Percentiles rank a stretch among this genome's conserved stretches.
phyloP scores from a whole-genome alignment of 257 asterid genomes.

The Solanum sparsipilum region DNA sequence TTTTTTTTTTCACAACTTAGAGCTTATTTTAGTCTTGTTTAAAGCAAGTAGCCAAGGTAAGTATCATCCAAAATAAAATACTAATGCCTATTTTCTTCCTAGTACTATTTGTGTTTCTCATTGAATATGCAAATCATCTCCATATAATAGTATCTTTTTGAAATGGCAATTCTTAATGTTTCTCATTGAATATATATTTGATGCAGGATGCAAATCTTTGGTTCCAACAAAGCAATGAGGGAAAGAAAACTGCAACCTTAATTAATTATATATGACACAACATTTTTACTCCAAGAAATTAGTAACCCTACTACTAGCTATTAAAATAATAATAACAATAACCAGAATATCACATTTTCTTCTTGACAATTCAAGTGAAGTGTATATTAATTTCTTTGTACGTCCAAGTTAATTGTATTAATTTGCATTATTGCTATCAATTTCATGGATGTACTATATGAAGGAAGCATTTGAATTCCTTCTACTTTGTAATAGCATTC shows the following conservation, averaged over 20 bases:
- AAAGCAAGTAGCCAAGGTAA: neutral
- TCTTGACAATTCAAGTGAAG: neutral
- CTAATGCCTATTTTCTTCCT: neutral
- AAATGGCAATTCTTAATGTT: neutral
- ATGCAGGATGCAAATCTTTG: neutral
- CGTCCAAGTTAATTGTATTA: neutral
- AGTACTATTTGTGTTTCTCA: neutral
- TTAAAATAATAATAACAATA: neutral
- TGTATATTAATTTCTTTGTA: neutral
- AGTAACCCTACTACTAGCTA: neutral
- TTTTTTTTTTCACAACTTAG: too few relatives aligned
- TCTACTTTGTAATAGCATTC: neutral
- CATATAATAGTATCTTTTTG: too few relatives aligned
- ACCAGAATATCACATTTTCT: neutral
- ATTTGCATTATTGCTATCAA: neutral
- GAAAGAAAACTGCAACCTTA: neutral
- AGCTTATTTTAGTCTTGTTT: neutral
- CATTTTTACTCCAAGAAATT: neutral
- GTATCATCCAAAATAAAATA: neutral
- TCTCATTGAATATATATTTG: neutral
- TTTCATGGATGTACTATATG: neutral
- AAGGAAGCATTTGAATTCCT: slow-evolving; percentile 20
- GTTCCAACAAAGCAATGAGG: neutral
- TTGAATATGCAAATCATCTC: neutral
- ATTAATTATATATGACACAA: neutral